A percentile compares a stretch with the other conserved stretches of the same genome.
Conservation (phyloP, 83 land plant genomes). For the Picea abies region DNA sequence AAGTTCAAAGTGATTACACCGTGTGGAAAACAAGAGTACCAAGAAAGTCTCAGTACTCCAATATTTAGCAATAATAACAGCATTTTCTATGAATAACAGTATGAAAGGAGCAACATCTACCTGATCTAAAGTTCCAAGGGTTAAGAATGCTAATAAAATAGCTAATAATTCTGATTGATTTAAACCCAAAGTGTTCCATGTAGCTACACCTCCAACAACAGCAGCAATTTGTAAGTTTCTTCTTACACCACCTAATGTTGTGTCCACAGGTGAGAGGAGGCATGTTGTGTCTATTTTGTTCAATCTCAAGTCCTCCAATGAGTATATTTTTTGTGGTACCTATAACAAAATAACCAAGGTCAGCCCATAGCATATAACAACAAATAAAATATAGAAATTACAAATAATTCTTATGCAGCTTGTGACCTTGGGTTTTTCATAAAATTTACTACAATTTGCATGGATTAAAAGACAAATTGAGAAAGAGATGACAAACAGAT, state of each 20-base stretch:
- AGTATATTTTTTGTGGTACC: constrained; percentile 81
- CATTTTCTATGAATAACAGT: not conserved
- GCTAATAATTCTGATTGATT: constrained; percentile 52
- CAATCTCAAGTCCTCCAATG: constrained; percentile 73
- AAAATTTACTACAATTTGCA: not conserved
- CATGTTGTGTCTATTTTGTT: constrained; percentile 74
- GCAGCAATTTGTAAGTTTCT: constrained; percentile 74
- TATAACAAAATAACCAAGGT: constrained; percentile 13
- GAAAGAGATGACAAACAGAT: not conserved
- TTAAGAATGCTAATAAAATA: constrained; percentile 50
- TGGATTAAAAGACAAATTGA: not conserved
- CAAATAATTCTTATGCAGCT: not conserved
- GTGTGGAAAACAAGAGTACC: too few species aligned
- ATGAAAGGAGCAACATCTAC: constrained; percentile 30
- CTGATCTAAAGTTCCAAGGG: constrained; percentile 73
- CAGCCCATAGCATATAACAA: not conserved
- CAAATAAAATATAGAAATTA: not conserved
- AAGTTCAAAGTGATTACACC: too few species aligned
- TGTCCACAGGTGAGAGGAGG: constrained; percentile 78
- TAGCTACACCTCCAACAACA: constrained; percentile 54
- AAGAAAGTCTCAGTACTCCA: not conserved
- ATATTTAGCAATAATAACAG: not conserved
- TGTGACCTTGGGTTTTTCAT: not conserved
- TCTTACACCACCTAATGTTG: constrained; percentile 69
- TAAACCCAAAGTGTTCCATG: constrained; percentile 52